phyloP scores from a whole-genome alignment of 1,284 basidiomycete species.

The Austroboletus niveus region DNA sequence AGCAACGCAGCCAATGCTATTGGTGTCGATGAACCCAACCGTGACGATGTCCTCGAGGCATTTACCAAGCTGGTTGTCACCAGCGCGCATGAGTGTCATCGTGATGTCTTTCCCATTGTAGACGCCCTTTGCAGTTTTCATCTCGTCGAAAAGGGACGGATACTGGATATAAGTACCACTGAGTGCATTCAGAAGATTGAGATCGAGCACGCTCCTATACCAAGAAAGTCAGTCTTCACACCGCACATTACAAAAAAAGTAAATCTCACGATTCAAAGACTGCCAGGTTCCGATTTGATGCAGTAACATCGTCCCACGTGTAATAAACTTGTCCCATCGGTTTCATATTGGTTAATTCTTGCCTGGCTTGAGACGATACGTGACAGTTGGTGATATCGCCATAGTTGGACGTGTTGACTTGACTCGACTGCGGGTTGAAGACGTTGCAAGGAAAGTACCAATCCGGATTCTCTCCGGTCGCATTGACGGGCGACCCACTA shows the following conservation, averaged over 20 bases:
- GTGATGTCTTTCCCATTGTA: conserved; percentile 87
- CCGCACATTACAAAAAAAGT: neutral
- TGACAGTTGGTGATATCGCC: conserved; percentile 72
- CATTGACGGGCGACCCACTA: conserved; percentile 63
- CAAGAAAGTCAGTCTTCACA: conserved; percentile 7
- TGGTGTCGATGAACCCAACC: conserved; percentile 93
- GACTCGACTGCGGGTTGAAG: conserved; percentile 64
- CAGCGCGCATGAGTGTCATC: conserved; percentile 72
- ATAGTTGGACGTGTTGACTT: conserved; percentile 71
- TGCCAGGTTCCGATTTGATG: conserved; percentile 74
- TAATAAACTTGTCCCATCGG: conserved; percentile 88
- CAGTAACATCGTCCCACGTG: conserved; percentile 83
- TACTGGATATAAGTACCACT: conserved; percentile 76
- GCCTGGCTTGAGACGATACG: conserved; percentile 52
- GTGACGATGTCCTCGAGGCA: conserved; percentile 87
- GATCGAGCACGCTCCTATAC: conserved; percentile 81
- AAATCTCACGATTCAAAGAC: conserved; percentile 84
- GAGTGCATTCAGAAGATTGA: conserved; percentile 83
- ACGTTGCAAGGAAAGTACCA: conserved; percentile 99
- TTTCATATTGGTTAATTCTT: conserved; percentile 45
- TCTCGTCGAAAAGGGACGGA: conserved; percentile 77
- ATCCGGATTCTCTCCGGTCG: conserved; percentile 53
- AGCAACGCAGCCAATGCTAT: conserved; percentile 93
- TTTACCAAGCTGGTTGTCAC: conserved; percentile 63
- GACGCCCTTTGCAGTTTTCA: conserved; percentile 69